These are phyloP conservation scores for Xylaria palmicola DNA, from an alignment of 495 filamentous ascomycete species.

Conservation along the genomic window DNA sequence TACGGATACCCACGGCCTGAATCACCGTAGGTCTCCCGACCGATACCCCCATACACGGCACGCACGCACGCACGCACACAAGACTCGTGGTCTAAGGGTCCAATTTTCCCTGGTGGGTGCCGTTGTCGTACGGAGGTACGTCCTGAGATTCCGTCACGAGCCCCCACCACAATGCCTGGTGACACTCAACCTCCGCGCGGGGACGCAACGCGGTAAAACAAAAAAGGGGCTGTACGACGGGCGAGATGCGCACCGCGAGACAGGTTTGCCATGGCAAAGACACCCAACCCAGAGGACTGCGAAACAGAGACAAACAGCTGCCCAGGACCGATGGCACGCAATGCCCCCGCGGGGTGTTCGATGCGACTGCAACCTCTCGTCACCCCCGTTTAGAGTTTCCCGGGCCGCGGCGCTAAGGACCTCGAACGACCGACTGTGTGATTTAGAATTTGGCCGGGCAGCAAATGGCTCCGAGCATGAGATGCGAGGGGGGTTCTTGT, in stretches of 20 bases:
- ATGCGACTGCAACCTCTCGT: background rate
- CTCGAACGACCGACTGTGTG: background rate
- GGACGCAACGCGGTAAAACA: background rate
- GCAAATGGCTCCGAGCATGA: background rate
- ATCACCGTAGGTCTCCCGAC: background rate
- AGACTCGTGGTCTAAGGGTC: background rate
- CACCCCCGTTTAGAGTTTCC: background rate
- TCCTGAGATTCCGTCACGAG: slow-evolving; percentile 11
- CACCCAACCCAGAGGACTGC: slow-evolving; percentile 17
- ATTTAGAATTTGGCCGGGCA: background rate
- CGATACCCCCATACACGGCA: background rate
- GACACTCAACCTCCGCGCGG: background rate
- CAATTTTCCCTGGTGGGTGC: background rate
- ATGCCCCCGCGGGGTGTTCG: background rate
- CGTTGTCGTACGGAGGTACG: background rate
- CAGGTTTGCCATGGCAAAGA: background rate
- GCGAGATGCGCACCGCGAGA: background rate
- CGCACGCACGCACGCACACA: background rate
- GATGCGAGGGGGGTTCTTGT: background rate
- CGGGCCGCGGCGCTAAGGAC: background rate
- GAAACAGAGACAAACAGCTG: background rate
- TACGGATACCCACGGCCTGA: background rate
- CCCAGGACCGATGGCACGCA: background rate
- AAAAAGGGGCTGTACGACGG: background rate
- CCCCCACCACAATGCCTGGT: slow-evolving; percentile 1